Evolutionary conservation across 2,329 filamentous ascomycete species (phyloP).

Genomic region (Aspergillus luchuensis): DNA sequence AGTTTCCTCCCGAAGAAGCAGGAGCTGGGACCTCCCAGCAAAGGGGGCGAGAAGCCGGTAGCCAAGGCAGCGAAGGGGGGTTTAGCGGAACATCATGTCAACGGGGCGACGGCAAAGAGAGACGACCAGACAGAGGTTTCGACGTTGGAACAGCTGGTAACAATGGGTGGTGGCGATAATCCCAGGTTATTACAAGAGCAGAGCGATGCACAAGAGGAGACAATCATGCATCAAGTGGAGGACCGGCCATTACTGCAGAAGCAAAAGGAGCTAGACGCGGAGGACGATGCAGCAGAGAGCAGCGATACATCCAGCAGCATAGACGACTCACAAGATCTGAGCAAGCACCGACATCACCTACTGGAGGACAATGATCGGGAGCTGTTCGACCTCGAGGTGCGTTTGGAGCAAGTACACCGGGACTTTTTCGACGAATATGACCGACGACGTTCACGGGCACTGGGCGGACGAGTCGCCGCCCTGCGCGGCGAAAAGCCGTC

Average conservation of each 20-base stretch:
- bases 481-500: slow-evolving; percentile 52
- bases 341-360: slow-evolving; percentile 67
- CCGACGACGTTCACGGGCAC: slow-evolving; percentile 46
- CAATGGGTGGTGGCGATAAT: slow-evolving; percentile 72
- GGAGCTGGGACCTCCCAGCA: slow-evolving; percentile 54
- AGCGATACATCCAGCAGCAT: slow-evolving; percentile 48
- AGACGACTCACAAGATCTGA: slow-evolving; percentile 42
- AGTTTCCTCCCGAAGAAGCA: slow-evolving; percentile 85
- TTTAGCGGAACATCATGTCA: slow-evolving; percentile 31
- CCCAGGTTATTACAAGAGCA: slow-evolving; percentile 71
- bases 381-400: slow-evolving; percentile 72
- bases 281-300: slow-evolving; percentile 67
- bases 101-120: slow-evolving; percentile 33
- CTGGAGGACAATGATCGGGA: slow-evolving; percentile 88
- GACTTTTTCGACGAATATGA: slow-evolving; percentile 86
- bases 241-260: slow-evolving; percentile 88
- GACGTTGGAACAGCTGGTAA: slow-evolving; percentile 73
- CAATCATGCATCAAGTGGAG: slow-evolving; percentile 82
- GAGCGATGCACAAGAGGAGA: slow-evolving; percentile 80
- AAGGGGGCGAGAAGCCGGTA: slow-evolving; percentile 26
- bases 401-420: slow-evolving; percentile 73
- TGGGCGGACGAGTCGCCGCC: slow-evolving; percentile 52
- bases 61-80: slow-evolving; percentile 29
- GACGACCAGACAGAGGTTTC: slow-evolving; percentile 46
- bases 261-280: slow-evolving; percentile 86